Base-by-base conservation (phyloP, 331 rosid genomes). In the Saraca asoca region DNA sequence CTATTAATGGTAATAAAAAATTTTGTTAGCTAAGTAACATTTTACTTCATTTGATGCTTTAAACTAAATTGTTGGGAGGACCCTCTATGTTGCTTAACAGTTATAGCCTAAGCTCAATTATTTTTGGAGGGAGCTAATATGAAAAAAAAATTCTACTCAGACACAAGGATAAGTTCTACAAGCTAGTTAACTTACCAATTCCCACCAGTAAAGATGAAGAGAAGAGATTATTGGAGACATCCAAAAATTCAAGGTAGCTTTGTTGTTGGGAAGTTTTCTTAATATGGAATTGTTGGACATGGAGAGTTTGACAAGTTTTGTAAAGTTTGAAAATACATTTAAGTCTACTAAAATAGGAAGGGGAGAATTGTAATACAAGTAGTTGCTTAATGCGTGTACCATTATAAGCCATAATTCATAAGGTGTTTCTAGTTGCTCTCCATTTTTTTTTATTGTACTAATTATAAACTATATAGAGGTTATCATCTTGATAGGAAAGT, bases 261-360 rank as follows among this genome's bases (percentile, higher is more conserved):
- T 70, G 24, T 82, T 86, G 70, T 78, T 80, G 0, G 92, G 91
- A 45, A 94, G 68, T 41, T 56, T 75, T 68, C 99, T 97, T 0
- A 84, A 62, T 64, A 94, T 88, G 34, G 88, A 81, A 75, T 94
- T 94, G 79, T 86, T 90, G 49, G 91, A 20, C 89, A 94, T 72
- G 54, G 99, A 94, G 62, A 94, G 87, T 54, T 63, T 90, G 29
- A 81, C 85, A 59, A 94, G 97, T 71, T 90, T 94, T 0, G 99
- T 80, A 58, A 94, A 96, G 56, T 88, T 94, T 0, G 85, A 71
- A 56, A 94, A 90, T 5, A 88, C 85, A 51, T 82, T 88, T 80
- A 94, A 71, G 71, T 94, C 37, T 42, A 58, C 50, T 51, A 39
- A 12, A 46, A 19, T 51, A 62, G 61, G 34, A 7, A 77, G 49